Conservation (phyloP, 768 basidiomycete genomes). For the Mycena belliarum region DNA sequence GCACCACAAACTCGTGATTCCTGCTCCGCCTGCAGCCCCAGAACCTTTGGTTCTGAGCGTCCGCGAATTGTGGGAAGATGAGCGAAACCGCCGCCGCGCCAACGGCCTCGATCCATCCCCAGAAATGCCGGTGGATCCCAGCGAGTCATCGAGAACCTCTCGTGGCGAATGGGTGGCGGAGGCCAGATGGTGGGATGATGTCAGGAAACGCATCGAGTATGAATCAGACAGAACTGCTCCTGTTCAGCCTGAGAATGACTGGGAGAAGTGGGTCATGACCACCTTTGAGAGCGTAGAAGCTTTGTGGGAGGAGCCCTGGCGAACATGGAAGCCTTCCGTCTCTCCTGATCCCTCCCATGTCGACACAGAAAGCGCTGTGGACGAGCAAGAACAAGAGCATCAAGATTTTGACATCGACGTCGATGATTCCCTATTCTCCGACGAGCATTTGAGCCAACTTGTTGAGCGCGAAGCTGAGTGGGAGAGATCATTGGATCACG, state of each 20-base stretch:
- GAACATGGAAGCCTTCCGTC: constrained; percentile 53
- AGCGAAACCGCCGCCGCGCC: constrained; percentile 69
- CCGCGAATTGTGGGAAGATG: constrained; percentile 95
- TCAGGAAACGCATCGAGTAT: constrained; percentile 60
- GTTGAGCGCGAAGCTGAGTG: constrained; percentile 26
- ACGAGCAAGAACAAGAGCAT: constrained; percentile 10
- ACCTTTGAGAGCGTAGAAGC: constrained; percentile 89
- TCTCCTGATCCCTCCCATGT: constrained; percentile 22
- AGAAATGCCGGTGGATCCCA: constrained; percentile 68
- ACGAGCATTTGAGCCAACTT: constrained; percentile 46
- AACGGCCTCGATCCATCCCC: constrained; percentile 75
- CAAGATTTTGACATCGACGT: constrained; percentile 42
- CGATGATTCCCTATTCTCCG: constrained; percentile 51
- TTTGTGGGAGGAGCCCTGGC: constrained; percentile 71
- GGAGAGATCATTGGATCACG: constrained; percentile 30
- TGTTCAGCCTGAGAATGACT: constrained; percentile 32
- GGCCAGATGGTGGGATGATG: constrained; percentile 73
- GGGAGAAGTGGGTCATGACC: constrained; percentile 82
- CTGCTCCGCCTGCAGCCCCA: constrained; percentile 46
- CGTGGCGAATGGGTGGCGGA: constrained; percentile 73
- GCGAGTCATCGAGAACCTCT: constrained; percentile 56
- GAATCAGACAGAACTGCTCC: constrained; percentile 31
- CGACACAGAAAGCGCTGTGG: constrained; percentile 17
- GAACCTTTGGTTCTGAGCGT: constrained; percentile 87
- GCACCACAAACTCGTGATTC: constrained; percentile 70